These are phyloP conservation scores for Symbiotaphrina buchneri DNA, from an alignment of 495 filamentous ascomycete species.

Conservation along the genomic window DNA sequence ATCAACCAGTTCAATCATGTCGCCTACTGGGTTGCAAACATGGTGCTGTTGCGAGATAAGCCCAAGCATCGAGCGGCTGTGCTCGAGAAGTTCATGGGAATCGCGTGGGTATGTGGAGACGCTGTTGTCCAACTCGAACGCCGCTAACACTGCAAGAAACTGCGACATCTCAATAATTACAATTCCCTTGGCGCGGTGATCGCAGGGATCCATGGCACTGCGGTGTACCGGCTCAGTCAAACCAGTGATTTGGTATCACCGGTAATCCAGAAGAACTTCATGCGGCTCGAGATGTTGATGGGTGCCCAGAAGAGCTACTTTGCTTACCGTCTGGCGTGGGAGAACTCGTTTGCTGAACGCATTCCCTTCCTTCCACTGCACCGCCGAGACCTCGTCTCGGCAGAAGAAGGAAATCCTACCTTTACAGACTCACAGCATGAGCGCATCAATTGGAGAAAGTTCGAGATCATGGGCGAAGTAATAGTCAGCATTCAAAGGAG, in stretches of 20 bases:
- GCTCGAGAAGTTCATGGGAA: constrained; percentile 83
- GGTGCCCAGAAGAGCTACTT: constrained; percentile 74
- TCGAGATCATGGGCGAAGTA: constrained; percentile 86
- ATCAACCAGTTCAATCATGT: constrained; percentile 92
- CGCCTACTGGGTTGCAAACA: constrained; percentile 74
- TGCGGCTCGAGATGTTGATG: constrained; percentile 82
- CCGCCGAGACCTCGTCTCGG: constrained; percentile 68
- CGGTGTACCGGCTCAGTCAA: constrained; percentile 65
- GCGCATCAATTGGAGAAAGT: constrained; percentile 94
- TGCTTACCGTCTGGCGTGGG: constrained; percentile 89
- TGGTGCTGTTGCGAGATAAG: constrained; percentile 84
- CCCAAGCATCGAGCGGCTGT: constrained; percentile 80
- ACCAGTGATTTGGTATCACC: constrained; percentile 57
- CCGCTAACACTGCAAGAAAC: constrained; percentile 27
- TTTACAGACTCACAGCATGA: constrained; percentile 34
- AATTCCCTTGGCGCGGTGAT: constrained; percentile 84
- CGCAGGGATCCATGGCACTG: constrained; percentile 74
- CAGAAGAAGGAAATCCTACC: constrained; percentile 79
- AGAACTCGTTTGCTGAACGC: constrained; percentile 70
- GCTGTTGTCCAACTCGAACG: no score
- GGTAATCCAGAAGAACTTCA: constrained; percentile 55
- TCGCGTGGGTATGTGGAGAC: constrained; percentile 28
- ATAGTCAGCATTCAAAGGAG: constrained; percentile 76
- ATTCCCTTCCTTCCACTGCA: constrained; percentile 93
- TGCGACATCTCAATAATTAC: constrained; percentile 90